phyloP scores from a whole-genome alignment of 192 early-diverging fungal species.

The Backusella parvicylindrica region DNA sequence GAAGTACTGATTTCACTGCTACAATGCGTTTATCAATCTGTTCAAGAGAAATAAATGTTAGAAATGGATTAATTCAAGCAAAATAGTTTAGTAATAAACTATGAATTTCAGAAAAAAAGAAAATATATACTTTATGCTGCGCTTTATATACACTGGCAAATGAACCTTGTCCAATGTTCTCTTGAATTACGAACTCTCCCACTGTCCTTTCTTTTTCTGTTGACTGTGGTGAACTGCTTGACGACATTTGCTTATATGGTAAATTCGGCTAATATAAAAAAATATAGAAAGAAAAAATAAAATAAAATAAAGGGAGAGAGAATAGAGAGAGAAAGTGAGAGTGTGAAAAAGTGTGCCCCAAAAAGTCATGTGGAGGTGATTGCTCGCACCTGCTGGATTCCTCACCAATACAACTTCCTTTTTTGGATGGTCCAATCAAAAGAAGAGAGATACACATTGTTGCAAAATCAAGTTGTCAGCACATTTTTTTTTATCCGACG shows the following conservation, averaged over 20 bases:
- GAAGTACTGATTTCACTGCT: conserved; percentile 89
- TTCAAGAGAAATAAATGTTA: too few relatives aligned
- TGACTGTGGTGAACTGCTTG: background rate
- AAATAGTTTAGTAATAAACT: background rate
- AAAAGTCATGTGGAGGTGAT: background rate
- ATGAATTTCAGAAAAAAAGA: background rate
- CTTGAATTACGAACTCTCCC: conserved; percentile 74
- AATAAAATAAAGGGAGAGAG: background rate
- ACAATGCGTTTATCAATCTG: conserved; percentile 40
- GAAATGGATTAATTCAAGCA: background rate
- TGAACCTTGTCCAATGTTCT: conserved; percentile 91
- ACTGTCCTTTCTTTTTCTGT: conserved; percentile 34
- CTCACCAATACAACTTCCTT: background rate
- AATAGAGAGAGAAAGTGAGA: background rate
- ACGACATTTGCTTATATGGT: background rate
- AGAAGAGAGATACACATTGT: background rate
- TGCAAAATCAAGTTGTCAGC: background rate
- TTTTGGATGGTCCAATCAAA: background rate
- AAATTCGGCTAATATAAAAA: background rate
- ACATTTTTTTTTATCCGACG: background rate
- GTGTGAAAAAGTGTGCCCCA: background rate
- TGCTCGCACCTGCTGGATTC: background rate
- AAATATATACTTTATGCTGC: conserved; percentile 52
- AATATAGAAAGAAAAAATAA: background rate
- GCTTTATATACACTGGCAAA: conserved; percentile 94